Evolutionary conservation across 148 eudicot species (phyloP).

Genomic region (Limonium bicolor): DNA sequence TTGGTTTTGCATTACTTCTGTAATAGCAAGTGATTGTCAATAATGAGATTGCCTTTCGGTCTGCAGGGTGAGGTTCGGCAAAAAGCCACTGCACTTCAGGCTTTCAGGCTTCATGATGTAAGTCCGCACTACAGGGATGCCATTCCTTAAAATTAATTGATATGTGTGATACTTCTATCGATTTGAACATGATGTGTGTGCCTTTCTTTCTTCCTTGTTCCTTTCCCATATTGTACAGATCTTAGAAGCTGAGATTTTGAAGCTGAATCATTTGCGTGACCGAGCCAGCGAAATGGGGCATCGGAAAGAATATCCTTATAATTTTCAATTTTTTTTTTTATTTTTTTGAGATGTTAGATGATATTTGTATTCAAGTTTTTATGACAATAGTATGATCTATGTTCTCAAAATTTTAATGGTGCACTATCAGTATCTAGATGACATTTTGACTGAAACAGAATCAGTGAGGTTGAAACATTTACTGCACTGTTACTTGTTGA

Average conservation of each 20-base stretch:
- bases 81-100: constrained; percentile 67
- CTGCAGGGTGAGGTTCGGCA: constrained; percentile 72
- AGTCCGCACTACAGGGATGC: constrained; percentile 14
- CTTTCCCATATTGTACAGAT: constrained; percentile 21
- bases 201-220: constrained; percentile 1
- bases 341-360: not conserved
- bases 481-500: too few relatives aligned
- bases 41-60: not conserved
- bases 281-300: constrained; percentile 86
- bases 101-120: constrained; percentile 57
- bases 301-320: constrained; percentile 95
- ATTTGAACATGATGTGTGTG: not conserved
- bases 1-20: not conserved
- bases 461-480: too few relatives aligned
- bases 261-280: constrained; percentile 81
- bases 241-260: constrained; percentile 62
- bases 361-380: constrained; percentile 13
- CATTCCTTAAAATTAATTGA: too few relatives aligned
- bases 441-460: too few relatives aligned
- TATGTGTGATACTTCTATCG: not conserved
- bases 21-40: not conserved
- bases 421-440: too few relatives aligned
- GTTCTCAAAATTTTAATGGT: too few relatives aligned
- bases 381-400: too few relatives aligned
- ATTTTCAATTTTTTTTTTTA: constrained; percentile 1